Evolutionary conservation across 805 yeast genomes (phyloP).

Genomic region (Tetrapisispora pingtungensis): DNA sequence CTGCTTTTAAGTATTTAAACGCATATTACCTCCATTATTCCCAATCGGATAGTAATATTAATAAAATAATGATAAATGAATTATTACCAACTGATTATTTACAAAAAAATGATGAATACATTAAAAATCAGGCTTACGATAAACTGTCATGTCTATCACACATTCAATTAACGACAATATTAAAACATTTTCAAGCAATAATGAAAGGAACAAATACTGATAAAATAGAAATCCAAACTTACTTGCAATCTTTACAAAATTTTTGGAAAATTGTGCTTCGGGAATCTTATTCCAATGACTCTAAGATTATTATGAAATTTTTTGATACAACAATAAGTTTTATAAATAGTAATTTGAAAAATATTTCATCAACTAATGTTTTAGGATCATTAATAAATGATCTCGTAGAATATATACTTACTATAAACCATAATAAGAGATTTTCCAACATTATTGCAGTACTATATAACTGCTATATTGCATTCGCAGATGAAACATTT

Average conservation of each 20-base stretch:
- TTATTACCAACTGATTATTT: neutral
- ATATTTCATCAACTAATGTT: neutral
- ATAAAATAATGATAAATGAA: slow-evolving; percentile 16
- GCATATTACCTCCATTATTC: slow-evolving; percentile 17
- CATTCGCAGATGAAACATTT: slow-evolving; percentile 8
- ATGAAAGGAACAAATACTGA: neutral
- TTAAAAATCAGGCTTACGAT: neutral
- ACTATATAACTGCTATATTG: slow-evolving; percentile 20
- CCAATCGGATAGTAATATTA: slow-evolving; percentile 6
- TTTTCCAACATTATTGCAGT: slow-evolving; percentile 21
- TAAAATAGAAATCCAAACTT: neutral
- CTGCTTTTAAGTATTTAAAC: slow-evolving; percentile 3
- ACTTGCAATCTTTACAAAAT: slow-evolving; percentile 1
- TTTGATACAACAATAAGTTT: slow-evolving; percentile 17
- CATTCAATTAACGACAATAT: slow-evolving; percentile 1
- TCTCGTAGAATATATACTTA: slow-evolving; percentile 14
- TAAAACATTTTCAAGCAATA: neutral
- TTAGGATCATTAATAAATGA: slow-evolving; percentile 4
- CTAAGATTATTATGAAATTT: slow-evolving; percentile 1
- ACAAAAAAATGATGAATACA: neutral
- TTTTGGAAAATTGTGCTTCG: slow-evolving; percentile 8
- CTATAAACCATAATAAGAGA: slow-evolving; percentile 10
- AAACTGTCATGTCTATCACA: slow-evolving; percentile 1
- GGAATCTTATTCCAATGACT: slow-evolving; percentile 5
- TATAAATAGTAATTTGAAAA: slow-evolving; percentile 11